Conservation (phyloP, 208 protist species). For the Acanthamoeba culbertsoni region DNA sequence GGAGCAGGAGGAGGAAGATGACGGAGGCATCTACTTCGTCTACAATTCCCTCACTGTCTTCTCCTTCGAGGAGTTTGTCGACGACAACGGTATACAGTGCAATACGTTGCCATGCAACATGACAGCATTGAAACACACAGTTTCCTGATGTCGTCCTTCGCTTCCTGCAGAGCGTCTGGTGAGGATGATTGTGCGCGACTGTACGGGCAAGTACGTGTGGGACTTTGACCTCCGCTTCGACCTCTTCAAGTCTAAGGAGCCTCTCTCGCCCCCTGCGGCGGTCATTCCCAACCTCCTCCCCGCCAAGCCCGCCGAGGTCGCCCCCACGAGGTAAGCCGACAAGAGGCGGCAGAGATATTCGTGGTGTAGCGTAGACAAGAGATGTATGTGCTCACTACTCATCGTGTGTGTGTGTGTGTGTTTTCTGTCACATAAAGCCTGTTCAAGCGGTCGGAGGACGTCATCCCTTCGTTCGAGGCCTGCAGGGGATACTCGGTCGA, state of each 20-base stretch:
- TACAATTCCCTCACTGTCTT: constrained; percentile 40
- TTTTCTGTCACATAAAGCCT: background rate
- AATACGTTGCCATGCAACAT: background rate
- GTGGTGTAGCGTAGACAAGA: background rate
- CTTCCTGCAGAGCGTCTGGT: constrained; percentile 45
- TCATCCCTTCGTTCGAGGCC: background rate
- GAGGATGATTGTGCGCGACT: constrained; percentile 18
- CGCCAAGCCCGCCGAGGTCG: background rate
- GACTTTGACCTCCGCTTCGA: constrained; percentile 57
- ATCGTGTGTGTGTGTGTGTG: background rate
- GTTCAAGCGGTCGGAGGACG: constrained; percentile 45
- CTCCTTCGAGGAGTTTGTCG: constrained; percentile 56
- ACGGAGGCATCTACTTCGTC: constrained; percentile 45
- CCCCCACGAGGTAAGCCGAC: background rate
- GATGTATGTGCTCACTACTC: background rate
- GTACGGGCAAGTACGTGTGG: constrained; percentile 64
- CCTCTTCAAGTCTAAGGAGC: constrained; percentile 36
- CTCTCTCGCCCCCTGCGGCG: background rate
- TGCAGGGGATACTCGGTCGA: constrained; percentile 37
- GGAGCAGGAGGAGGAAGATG: constrained; percentile 51
- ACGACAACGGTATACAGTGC: constrained; percentile 34
- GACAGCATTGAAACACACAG: too few relatives aligned
- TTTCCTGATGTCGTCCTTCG: too few relatives aligned
- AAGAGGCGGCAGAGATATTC: too few relatives aligned
- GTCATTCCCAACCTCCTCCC: constrained; percentile 41